These are phyloP conservation scores for Starmerella ratchasimensis DNA, from an alignment of 805 yeast species.

Conservation along the genomic window DNA sequence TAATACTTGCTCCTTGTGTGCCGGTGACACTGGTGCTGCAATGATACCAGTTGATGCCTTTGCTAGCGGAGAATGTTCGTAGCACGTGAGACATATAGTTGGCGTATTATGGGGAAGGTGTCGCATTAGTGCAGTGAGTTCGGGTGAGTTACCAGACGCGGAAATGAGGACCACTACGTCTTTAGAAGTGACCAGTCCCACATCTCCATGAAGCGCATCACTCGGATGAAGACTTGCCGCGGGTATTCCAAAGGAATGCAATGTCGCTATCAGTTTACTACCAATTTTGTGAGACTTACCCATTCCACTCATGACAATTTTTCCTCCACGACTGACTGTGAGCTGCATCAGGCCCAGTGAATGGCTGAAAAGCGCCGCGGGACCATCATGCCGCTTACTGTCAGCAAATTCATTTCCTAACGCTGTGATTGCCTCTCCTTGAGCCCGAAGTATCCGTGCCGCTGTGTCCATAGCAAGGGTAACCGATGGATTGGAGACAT, in stretches of 20 bases:
- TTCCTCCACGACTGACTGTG: conserved; percentile 40
- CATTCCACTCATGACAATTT: conserved; percentile 65
- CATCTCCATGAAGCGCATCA: conserved; percentile 83
- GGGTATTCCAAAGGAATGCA: conserved; percentile 63
- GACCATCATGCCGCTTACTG: conserved; percentile 4
- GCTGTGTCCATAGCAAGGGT: conserved; percentile 31
- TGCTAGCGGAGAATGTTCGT: conserved; percentile 42
- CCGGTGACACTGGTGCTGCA: conserved; percentile 47
- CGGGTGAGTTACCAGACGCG: conserved; percentile 76
- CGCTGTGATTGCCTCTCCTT: conserved; percentile 27
- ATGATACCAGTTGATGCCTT: conserved; percentile 40
- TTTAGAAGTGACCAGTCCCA: conserved; percentile 49
- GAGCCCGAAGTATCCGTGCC: conserved; percentile 24
- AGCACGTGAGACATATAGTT: conserved; percentile 50
- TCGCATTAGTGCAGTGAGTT: conserved; percentile 42
- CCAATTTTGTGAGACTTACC: conserved; percentile 79
- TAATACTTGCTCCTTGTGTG: conserved; percentile 44
- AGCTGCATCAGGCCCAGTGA: conserved; percentile 28
- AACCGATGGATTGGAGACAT: conserved; percentile 21
- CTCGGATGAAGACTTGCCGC: conserved; percentile 62
- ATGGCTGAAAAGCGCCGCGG: conserved; percentile 22
- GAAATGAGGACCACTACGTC: conserved; percentile 55
- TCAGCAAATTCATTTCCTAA: conserved; percentile 21
- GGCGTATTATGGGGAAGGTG: conserved; percentile 44
- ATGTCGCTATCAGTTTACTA: conserved; percentile 62